Evolutionary conservation across 2,329 filamentous ascomycete species (phyloP).

Genomic region (Microsporum canis): DNA sequence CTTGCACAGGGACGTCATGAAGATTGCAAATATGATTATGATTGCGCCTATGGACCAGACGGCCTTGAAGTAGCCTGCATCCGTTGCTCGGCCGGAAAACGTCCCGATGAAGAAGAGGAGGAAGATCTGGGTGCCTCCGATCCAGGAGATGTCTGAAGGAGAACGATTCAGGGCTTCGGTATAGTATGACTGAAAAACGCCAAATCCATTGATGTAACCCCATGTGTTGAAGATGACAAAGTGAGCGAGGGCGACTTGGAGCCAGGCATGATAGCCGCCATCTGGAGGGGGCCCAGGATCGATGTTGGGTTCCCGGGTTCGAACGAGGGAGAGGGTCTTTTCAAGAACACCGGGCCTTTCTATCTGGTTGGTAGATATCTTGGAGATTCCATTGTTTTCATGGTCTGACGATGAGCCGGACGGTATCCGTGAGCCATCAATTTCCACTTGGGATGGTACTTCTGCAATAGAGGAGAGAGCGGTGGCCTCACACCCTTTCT

Average conservation of each 20-base stretch:
- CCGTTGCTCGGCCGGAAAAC: slow-evolving; percentile 41
- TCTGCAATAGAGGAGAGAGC: not conserved
- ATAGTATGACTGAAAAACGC: slow-evolving; percentile 47
- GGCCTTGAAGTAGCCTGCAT: slow-evolving; percentile 42
- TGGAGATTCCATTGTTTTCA: not conserved
- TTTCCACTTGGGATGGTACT: not conserved
- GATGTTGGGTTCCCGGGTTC: slow-evolving; percentile 28
- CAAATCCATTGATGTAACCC: slow-evolving; percentile 45
- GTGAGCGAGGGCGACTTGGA: slow-evolving; percentile 43
- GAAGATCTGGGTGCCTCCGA: slow-evolving; percentile 42
- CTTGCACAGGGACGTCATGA: slow-evolving; percentile 40
- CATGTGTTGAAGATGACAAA: slow-evolving; percentile 49
- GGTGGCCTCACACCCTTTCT: not conserved
- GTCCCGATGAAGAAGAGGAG: slow-evolving; percentile 42
- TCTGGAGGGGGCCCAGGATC: slow-evolving; percentile 35
- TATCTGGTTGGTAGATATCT: not conserved
- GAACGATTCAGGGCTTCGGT: slow-evolving; percentile 29
- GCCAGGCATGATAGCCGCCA: slow-evolving; percentile 46
- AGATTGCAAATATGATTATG: slow-evolving; percentile 38
- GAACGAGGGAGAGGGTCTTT: slow-evolving; percentile 27
- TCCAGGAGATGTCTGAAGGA: slow-evolving; percentile 42
- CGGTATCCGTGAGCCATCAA: not conserved
- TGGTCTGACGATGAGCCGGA: not conserved
- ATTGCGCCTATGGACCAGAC: slow-evolving; percentile 34
- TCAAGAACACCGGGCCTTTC: slow-evolving; percentile 10